Base-by-base conservation (phyloP, 345 rosid species). In the Citrus australasica region DNA sequence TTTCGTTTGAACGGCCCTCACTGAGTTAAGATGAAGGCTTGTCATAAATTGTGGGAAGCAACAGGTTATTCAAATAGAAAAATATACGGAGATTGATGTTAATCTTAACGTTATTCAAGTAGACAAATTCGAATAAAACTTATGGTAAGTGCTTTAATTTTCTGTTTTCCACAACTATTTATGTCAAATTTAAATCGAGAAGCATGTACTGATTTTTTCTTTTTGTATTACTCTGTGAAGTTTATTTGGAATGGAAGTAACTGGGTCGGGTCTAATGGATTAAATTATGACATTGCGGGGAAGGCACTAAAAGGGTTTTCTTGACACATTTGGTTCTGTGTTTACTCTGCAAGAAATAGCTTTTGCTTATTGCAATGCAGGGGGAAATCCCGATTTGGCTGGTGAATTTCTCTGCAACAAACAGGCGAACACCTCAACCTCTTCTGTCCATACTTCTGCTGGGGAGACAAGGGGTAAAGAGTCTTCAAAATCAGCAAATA, bases 311-410 rank as follows among this genome's bases (percentile, higher is more conserved):
- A 25, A 0, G 82, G 66, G 77, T 22, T 77, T 37, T 8, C 38
- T 37, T 37, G 38, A 37, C 38, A 37, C 38, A 37, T 6, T 37
- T 37, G 38, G 38, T 37, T 33, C 90, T 32, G 19, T 35, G 9
- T 83, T 80, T 80, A 80, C 92, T 19, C 79, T 83, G 4, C 75
- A 86, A 71, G 85, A 82, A 64, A 86, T 88, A 67, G 88, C 89
- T 64, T 85, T 80, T 33, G 90, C 87, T 81, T 84, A 84, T 58
- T 53, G 82, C 37, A 33, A 33, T 33, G 37, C 37, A 5, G 37
- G 37, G 37, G 6, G 38, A 48, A 76, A 90, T 69, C 82, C 79
- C 25, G 82, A 78, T 33, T 67, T 79, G 73, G 89, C 0, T 25
- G 25, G 25, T 25, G 25, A 25, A 25, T 25, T 25, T 25, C 25